A percentile compares a stretch with the other conserved stretches of the same genome.
Conservation (phyloP, 2,329 filamentous ascomycete genomes). For the Cytospora schulzeri region DNA sequence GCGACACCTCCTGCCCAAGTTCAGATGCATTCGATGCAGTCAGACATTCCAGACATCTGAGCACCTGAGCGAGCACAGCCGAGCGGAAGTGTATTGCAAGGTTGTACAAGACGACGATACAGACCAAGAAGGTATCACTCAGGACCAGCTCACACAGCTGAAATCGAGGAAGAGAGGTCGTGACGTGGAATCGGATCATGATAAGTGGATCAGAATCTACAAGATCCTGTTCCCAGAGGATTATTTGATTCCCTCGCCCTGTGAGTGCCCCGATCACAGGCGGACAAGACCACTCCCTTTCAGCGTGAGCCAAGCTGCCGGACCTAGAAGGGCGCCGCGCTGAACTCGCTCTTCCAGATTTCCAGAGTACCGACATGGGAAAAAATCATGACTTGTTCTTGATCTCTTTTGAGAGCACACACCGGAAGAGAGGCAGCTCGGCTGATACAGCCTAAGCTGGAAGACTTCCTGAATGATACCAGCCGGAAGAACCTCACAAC, state of each 20-base stretch:
- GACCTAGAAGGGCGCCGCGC: too few species aligned
- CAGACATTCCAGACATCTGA: background rate
- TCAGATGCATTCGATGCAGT: background rate
- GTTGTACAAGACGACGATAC: background rate
- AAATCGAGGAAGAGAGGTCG: slow-evolving; percentile 1
- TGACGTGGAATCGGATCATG: background rate
- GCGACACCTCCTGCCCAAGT: background rate
- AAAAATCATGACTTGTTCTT: background rate
- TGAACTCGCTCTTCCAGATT: background rate
- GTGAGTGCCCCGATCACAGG: too few species aligned
- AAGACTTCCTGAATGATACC: background rate
- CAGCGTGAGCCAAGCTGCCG: too few species aligned
- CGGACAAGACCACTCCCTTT: too few species aligned
- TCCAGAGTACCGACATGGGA: background rate
- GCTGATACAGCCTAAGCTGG: background rate
- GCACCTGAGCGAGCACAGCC: background rate
- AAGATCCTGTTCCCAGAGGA: slow-evolving; percentile 6
- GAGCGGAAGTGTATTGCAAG: background rate
- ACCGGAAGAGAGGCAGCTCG: background rate
- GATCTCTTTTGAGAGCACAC: background rate
- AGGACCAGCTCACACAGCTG: background rate
- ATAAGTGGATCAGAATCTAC: background rate
- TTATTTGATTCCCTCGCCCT: background rate
- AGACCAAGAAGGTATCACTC: background rate
- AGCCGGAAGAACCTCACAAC: background rate